A percentile compares a stretch with the other conserved stretches of the same genome.
These are phyloP conservation scores for Coemansia sp. DNA, from an alignment of 371 early-diverging fungal species.

Conservation along the genomic window DNA sequence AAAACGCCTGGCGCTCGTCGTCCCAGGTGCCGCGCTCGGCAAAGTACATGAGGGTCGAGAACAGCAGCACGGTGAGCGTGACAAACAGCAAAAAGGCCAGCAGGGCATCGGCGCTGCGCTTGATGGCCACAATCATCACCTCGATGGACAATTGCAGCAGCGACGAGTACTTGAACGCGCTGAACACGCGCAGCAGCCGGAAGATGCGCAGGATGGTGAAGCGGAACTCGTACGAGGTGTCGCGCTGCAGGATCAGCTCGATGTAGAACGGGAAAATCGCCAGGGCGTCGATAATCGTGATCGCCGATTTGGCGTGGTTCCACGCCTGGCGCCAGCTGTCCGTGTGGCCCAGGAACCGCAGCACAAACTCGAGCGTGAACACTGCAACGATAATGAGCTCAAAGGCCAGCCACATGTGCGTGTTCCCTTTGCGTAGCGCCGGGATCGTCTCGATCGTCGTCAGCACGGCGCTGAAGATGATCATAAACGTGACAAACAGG, in stretches of 20 bases:
- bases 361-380: constrained; percentile 74
- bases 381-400: constrained; percentile 76
- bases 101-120: constrained; percentile 75
- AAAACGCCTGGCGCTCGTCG: constrained; percentile 67
- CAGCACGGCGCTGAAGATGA: constrained; percentile 74
- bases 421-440: constrained; percentile 56
- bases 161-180: constrained; percentile 79
- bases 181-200: constrained; percentile 76
- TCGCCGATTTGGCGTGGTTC: constrained; percentile 36
- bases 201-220: constrained; percentile 80
- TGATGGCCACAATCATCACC: constrained; percentile 80
- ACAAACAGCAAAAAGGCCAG: constrained; percentile 69
- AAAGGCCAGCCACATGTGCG: constrained; percentile 62
- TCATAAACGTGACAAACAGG: constrained; percentile 71
- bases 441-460: constrained; percentile 86
- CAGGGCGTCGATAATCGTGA: constrained; percentile 76
- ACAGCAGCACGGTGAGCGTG: constrained; percentile 69
- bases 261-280: constrained; percentile 82
- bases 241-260: constrained; percentile 66
- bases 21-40: constrained; percentile 83
- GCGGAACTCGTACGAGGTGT: constrained; percentile 78
- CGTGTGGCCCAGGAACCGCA: constrained; percentile 72
- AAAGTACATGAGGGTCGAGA: constrained; percentile 81
- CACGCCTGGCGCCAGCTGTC: constrained; percentile 61
- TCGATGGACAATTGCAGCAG: constrained; percentile 72